These are phyloP conservation scores for Corchorus olitorius DNA, from an alignment of 345 rosid genomes.

Conservation along the genomic window DNA sequence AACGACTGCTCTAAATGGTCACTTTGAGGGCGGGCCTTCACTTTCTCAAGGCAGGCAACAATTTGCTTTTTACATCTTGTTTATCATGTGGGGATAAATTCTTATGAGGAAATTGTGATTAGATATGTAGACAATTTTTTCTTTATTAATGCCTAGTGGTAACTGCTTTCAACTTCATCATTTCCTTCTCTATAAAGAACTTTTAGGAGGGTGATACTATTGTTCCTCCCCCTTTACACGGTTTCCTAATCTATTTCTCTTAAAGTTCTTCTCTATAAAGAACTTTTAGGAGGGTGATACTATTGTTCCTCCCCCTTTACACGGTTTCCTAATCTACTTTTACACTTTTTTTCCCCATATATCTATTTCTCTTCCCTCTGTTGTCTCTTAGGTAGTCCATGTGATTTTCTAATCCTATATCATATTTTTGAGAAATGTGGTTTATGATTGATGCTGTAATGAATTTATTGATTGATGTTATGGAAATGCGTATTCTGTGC, in stretches of 20 bases:
- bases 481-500: neutral
- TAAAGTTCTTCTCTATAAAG: neutral
- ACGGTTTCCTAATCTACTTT: neutral
- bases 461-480: neutral
- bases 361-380: neutral
- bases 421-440: neutral
- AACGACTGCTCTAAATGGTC: conserved; percentile 45
- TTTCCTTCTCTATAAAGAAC: neutral
- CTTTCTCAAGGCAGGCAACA: conserved; percentile 47
- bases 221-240: neutral
- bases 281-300: conserved; percentile 20
- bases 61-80: conserved; percentile 36
- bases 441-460: neutral
- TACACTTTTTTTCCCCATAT: neutral
- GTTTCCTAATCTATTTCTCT: too few species aligned
- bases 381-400: conserved; percentile 2
- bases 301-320: neutral
- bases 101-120: conserved; percentile 14
- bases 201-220: conserved; percentile 18
- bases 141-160: conserved; percentile 5
- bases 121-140: neutral
- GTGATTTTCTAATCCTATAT: neutral
- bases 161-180: conserved; percentile 10
- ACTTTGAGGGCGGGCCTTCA: conserved; percentile 50
- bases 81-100: conserved; percentile 24